These are phyloP conservation scores for Fusarium multiceps DNA, from an alignment of 2,329 filamentous ascomycete species.

Conservation along the genomic window DNA sequence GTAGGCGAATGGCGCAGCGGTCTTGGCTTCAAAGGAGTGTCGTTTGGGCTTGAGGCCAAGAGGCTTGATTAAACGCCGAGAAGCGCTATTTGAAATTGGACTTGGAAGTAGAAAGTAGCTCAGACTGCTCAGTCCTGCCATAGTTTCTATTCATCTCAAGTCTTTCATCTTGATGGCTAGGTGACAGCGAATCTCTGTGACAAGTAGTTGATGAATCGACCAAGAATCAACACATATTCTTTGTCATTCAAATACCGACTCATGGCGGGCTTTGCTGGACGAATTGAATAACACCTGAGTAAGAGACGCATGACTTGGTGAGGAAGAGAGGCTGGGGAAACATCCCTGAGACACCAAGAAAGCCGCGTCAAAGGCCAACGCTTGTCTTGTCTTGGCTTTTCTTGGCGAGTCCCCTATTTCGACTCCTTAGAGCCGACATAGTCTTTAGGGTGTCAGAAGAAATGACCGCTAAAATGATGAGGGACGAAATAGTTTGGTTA, in stretches of 20 bases:
- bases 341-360: slow-evolving; percentile 13
- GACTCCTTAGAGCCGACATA: neutral
- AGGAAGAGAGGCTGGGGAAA: slow-evolving; percentile 10
- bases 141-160: neutral
- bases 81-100: slow-evolving; percentile 17
- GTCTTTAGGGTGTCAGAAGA: no score
- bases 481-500: no score
- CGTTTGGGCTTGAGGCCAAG: slow-evolving; percentile 22
- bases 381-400: slow-evolving; percentile 34
- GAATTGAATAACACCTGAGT: neutral
- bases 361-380: slow-evolving; percentile 20
- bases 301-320: neutral
- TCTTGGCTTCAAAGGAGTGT: slow-evolving; percentile 9
- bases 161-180: neutral
- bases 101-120: neutral
- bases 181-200: neutral
- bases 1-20: slow-evolving; percentile 26
- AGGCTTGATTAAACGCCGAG: slow-evolving; percentile 29
- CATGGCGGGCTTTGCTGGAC: slow-evolving; percentile 11
- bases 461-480: no score
- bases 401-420: slow-evolving; percentile 33
- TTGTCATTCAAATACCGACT: neutral
- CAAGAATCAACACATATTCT: neutral
- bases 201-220: neutral
- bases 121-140: neutral